These are phyloP conservation scores for Scheffersomyces quercinus DNA, from an alignment of 1,139 yeast species.

Conservation along the genomic window DNA sequence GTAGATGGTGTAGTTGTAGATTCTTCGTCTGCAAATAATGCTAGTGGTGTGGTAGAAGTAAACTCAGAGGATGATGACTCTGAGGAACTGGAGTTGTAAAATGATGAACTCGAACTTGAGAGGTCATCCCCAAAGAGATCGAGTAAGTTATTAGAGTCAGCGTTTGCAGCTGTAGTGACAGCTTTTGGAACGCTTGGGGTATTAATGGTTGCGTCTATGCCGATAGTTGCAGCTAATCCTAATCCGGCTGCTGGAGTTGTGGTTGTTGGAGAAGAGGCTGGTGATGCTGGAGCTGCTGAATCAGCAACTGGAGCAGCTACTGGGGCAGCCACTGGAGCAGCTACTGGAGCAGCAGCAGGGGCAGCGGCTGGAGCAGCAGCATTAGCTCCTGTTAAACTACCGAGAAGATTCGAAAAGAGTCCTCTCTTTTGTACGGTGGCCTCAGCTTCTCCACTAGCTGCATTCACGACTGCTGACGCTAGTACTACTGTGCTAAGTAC, in stretches of 20 bases:
- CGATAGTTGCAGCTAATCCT: neutral
- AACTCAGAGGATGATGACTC: neutral
- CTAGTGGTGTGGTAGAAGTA: slow-evolving; percentile 1
- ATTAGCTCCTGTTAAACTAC: slow-evolving; percentile 5
- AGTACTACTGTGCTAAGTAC: slow-evolving; percentile 21
- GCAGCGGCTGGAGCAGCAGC: slow-evolving; percentile 10
- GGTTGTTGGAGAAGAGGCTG: slow-evolving; percentile 5
- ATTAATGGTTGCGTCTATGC: neutral
- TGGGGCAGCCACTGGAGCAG: slow-evolving; percentile 2
- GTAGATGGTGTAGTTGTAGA: slow-evolving; percentile 1
- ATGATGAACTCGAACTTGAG: slow-evolving; percentile 4
- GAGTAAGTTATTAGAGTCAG: neutral
- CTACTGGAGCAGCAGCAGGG: slow-evolving; percentile 10
- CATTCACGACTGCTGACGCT: slow-evolving; percentile 19
- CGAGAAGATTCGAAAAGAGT: slow-evolving; percentile 16
- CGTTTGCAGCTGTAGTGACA: no score
- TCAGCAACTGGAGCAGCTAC: slow-evolving; percentile 1
- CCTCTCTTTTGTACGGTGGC: slow-evolving; percentile 12
- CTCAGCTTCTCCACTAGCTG: slow-evolving; percentile 12
- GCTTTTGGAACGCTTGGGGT: neutral
- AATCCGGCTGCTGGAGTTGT: slow-evolving; percentile 1
- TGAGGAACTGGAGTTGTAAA: slow-evolving; percentile 5
- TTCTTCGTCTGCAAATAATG: slow-evolving; percentile 3
- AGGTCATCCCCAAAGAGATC: neutral
- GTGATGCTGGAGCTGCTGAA: slow-evolving; percentile 4